Conservation (phyloP, 2,329 filamentous ascomycete species). For the Cercospora zeae-maydis region DNA sequence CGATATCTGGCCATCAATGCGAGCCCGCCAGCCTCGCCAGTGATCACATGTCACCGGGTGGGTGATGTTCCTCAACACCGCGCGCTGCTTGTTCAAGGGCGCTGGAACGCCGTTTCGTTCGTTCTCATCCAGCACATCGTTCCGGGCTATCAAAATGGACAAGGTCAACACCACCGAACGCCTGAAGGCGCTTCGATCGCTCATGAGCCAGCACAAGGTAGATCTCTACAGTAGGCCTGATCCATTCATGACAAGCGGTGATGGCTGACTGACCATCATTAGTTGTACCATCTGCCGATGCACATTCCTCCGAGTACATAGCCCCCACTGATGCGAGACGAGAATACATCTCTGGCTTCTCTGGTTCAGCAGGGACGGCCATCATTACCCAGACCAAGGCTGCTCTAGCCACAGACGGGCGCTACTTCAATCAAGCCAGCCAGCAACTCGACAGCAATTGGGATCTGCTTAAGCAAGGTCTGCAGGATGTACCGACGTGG, state of each 20-base stretch:
- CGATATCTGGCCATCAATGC: neutral
- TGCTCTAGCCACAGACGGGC: slow-evolving; percentile 86
- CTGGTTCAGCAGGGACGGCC: slow-evolving; percentile 89
- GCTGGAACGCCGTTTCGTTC: slow-evolving; percentile 12
- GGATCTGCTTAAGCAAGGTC: slow-evolving; percentile 84
- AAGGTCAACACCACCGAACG: slow-evolving; percentile 74
- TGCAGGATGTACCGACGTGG: slow-evolving; percentile 93
- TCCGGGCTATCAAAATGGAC: slow-evolving; percentile 59
- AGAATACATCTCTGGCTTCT: slow-evolving; percentile 90
- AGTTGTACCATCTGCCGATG: slow-evolving; percentile 97
- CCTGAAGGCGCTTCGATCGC: slow-evolving; percentile 69
- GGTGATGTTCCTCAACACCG: slow-evolving; percentile 15
- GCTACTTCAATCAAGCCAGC: slow-evolving; percentile 95
- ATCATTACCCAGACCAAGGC: slow-evolving; percentile 84
- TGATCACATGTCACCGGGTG: slow-evolving; percentile 10
- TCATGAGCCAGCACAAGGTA: slow-evolving; percentile 84
- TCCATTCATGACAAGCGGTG: slow-evolving; percentile 17
- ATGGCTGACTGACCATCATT: slow-evolving; percentile 38
- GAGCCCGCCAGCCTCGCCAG: neutral
- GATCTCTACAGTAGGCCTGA: slow-evolving; percentile 79
- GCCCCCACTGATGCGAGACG: slow-evolving; percentile 89
- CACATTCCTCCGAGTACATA: slow-evolving; percentile 97
- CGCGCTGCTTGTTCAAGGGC: slow-evolving; percentile 11
- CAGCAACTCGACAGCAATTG: slow-evolving; percentile 91
- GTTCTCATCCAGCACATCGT: slow-evolving; percentile 25